Conservation (phyloP, 1,139 yeast species). For the Taphrina communis region DNA sequence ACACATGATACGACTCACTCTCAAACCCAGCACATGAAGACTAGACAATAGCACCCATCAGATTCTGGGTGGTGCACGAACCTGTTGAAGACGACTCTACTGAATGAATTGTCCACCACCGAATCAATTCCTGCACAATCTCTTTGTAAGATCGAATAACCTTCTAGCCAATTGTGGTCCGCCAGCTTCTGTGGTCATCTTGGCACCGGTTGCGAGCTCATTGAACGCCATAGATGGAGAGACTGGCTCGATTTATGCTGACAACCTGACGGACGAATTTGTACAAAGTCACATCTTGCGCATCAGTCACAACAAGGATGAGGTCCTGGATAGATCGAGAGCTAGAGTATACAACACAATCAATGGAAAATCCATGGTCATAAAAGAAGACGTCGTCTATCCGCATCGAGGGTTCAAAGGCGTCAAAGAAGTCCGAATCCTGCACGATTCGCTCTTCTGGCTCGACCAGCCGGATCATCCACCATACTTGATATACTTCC, state of each 20-base stretch:
- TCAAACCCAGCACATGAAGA: background rate
- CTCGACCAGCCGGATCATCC: conserved; percentile 27
- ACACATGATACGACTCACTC: too few relatives aligned
- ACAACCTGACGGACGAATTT: conserved; percentile 34
- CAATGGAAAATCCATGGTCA: conserved; percentile 41
- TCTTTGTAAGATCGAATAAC: conserved; percentile 24
- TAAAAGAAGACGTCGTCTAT: conserved; percentile 37
- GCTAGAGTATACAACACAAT: conserved; percentile 50
- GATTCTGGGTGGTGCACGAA: background rate
- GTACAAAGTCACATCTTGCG: conserved; percentile 32
- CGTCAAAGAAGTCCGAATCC: conserved; percentile 36
- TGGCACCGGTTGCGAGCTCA: conserved; percentile 37
- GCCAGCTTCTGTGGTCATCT: conserved; percentile 11
- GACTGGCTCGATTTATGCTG: conserved; percentile 21
- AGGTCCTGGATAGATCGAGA: conserved; percentile 44
- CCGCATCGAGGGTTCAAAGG: conserved; percentile 41
- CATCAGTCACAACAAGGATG: conserved; percentile 23
- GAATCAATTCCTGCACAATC: conserved; percentile 27
- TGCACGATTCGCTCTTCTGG: conserved; percentile 41
- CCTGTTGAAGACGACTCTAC: background rate
- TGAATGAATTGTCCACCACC: conserved; percentile 37
- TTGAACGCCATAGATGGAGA: conserved; percentile 32
- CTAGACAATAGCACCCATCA: too few relatives aligned
- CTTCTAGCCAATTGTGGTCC: conserved; percentile 21
- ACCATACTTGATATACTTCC: conserved; percentile 38